phyloP scores from a whole-genome alignment of 345 rosid genomes.

The Melaleuca quinquenervia region DNA sequence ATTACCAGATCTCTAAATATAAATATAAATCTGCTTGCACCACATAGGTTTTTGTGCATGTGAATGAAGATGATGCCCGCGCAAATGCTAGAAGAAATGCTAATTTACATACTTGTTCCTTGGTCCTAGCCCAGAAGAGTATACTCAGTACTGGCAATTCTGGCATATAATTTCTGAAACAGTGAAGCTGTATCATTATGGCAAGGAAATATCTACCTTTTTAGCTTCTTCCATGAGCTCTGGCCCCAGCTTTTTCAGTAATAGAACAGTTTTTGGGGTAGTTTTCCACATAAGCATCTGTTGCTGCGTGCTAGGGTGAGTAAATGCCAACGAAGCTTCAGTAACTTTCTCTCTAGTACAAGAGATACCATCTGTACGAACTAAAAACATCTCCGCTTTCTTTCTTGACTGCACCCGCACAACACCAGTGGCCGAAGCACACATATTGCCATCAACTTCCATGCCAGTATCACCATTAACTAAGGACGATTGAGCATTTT shows the following conservation, averaged over 20 bases:
- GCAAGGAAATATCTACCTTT: constrained; percentile 39
- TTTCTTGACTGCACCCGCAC: constrained; percentile 92
- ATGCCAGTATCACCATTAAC: constrained; percentile 48
- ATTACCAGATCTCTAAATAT: background rate
- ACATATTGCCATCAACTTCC: constrained; percentile 75
- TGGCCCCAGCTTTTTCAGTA: constrained; percentile 84
- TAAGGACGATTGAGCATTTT: constrained; percentile 18
- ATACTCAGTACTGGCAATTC: background rate
- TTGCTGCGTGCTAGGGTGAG: constrained; percentile 98
- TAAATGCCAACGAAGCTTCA: constrained; percentile 89
- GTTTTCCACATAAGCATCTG: constrained; percentile 99
- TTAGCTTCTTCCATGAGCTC: constrained; percentile 96
- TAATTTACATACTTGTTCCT: background rate
- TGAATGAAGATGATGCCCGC: background rate
- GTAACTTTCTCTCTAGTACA: constrained; percentile 93
- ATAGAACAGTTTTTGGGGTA: constrained; percentile 74
- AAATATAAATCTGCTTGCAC: background rate
- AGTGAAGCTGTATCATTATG: background rate
- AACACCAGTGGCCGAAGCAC: constrained; percentile 95
- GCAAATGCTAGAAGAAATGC: background rate
- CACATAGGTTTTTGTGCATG: background rate
- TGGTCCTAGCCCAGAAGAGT: background rate
- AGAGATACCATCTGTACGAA: constrained; percentile 94
- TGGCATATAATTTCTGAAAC: background rate
- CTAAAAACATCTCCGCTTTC: constrained; percentile 97